phyloP scores from a whole-genome alignment of 2,329 filamentous ascomycete genomes.

The Ophiocordyceps polyrhachis-furcata region DNA sequence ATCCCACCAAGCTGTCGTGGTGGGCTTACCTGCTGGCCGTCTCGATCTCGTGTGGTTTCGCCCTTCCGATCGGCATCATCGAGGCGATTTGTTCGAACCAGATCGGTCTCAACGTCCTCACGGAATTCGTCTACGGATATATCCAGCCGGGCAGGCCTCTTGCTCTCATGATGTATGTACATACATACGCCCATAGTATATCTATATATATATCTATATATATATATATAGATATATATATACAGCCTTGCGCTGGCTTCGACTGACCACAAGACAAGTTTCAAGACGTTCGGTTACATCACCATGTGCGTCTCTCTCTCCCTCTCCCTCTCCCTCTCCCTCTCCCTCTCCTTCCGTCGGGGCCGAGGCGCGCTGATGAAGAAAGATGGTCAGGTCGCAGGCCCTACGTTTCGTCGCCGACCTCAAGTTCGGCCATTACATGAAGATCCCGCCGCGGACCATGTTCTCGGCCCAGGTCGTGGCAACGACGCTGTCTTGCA shows the following conservation, averaged over 20 bases:
- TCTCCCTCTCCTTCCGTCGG: no score
- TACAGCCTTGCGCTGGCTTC: not conserved
- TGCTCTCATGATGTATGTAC: conserved; percentile 56
- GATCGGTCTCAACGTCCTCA: conserved; percentile 56
- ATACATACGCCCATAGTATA: conserved; percentile 5
- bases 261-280: conserved; percentile 20
- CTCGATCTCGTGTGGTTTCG: conserved; percentile 42
- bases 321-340: not conserved
- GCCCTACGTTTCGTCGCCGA: conserved; percentile 45
- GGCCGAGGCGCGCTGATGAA: not conserved
- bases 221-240: not conserved
- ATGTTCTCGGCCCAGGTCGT: conserved; percentile 50
- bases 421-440: conserved; percentile 55
- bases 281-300: conserved; percentile 45
- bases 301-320: conserved; percentile 24
- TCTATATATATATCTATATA: not conserved
- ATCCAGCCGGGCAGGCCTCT: conserved; percentile 55
- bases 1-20: conserved; percentile 50
- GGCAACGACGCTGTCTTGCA: conserved; percentile 45
- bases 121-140: conserved; percentile 57
- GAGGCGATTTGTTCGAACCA: conserved; percentile 52
- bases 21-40: conserved; percentile 55
- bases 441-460: conserved; percentile 48
- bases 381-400: conserved; percentile 24
- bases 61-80: conserved; percentile 50